These are phyloP conservation scores for Ailanthus altissimus DNA, from an alignment of 345 rosid species.

Conservation along the genomic window DNA sequence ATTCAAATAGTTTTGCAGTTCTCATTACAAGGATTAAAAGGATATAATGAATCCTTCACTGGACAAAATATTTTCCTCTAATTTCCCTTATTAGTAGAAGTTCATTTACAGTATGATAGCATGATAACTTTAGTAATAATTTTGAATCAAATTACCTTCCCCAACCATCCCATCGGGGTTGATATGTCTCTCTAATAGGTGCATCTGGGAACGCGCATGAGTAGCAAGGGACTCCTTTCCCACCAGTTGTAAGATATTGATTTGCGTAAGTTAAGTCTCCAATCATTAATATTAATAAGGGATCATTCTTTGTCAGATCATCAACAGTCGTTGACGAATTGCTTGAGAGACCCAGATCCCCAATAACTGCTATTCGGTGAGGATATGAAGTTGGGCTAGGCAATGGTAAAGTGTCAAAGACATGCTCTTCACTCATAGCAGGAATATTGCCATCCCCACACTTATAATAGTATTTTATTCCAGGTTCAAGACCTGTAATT, in stretches of 20 bases:
- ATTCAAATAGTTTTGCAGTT: neutral
- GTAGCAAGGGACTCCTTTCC: constrained; percentile 68
- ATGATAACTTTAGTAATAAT: neutral
- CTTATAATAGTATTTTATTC: constrained; percentile 54
- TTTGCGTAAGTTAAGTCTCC: constrained; percentile 84
- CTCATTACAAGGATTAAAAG: neutral
- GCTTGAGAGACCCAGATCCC: constrained; percentile 84
- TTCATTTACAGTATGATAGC: neutral
- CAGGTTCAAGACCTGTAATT: constrained; percentile 66
- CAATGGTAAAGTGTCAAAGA: constrained; percentile 58
- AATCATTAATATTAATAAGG: constrained; percentile 68
- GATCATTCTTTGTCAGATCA: constrained; percentile 63
- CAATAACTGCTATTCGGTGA: constrained; percentile 61
- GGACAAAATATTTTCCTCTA: neutral
- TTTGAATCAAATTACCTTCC: constrained; percentile 57
- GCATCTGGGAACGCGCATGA: constrained; percentile 74
- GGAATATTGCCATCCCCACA: constrained; percentile 77
- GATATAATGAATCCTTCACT: neutral
- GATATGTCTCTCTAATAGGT: constrained; percentile 82
- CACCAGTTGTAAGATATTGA: constrained; percentile 80
- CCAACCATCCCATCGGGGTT: constrained; percentile 97
- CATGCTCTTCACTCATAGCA: constrained; percentile 70
- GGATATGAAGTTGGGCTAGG: constrained; percentile 58
- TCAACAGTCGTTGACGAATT: constrained; percentile 78
- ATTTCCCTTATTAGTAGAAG: neutral